phyloP scores from a whole-genome alignment of 2,329 filamentous ascomycete genomes.

The Xylariaceae sp. region DNA sequence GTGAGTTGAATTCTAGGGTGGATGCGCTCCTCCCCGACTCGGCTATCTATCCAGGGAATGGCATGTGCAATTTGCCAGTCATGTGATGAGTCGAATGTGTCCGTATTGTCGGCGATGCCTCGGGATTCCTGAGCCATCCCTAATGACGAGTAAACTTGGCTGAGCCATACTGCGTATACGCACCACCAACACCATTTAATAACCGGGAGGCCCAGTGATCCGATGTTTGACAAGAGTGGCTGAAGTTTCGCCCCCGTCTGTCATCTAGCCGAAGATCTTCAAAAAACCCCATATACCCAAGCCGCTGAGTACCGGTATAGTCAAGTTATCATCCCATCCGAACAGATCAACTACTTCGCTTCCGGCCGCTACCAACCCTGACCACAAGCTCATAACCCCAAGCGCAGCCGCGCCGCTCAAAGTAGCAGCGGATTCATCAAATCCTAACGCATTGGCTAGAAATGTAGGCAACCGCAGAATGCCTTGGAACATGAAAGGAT shows the following conservation, averaged over 20 bases:
- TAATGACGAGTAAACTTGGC: conserved; percentile 8
- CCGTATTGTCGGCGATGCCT: conserved; percentile 6
- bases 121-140: conserved; percentile 15
- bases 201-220: conserved; percentile 3
- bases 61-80: conserved; percentile 8
- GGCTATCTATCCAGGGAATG: conserved; percentile 3
- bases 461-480: conserved; percentile 62
- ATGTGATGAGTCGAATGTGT: conserved; percentile 14
- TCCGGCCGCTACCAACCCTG: conserved; percentile 79
- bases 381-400: conserved; percentile 75
- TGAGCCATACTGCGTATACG: background rate
- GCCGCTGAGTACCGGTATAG: conserved; percentile 87
- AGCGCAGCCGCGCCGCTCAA: conserved; percentile 69
- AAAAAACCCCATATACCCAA: conserved; percentile 87
- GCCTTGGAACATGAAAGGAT: conserved; percentile 78
- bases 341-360: conserved; percentile 90
- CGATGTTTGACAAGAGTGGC: conserved; percentile 11
- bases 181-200: background rate
- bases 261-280: conserved; percentile 66
- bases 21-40: conserved; percentile 1
- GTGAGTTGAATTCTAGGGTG: conserved; percentile 4
- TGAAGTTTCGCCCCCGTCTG: conserved; percentile 14
- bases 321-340: conserved; percentile 95
- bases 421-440: conserved; percentile 48
- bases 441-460: conserved; percentile 55